Base-by-base conservation (phyloP, 163 green algal genomes). In the Scenedesmus sp. region DNA sequence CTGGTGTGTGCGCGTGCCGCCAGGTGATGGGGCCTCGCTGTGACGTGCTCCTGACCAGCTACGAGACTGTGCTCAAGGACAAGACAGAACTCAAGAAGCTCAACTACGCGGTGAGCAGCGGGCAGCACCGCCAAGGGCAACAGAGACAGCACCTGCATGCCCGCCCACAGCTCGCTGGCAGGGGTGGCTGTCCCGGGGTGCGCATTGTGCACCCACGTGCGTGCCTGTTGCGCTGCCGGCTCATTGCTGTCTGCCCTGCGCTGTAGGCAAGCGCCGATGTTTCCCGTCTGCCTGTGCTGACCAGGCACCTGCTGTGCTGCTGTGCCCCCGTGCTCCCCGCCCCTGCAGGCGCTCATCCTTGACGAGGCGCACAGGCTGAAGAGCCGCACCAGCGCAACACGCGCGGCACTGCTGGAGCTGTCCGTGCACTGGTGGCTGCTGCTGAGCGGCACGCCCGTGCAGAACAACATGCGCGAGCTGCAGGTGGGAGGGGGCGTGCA, bases 391-490 rank as follows among this genome's bases (percentile, higher is more conserved):
- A 98, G 95, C 91, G 95, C 95, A 44, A 99, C 96, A 3, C 95
- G 96, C 40, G 51, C 53, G 0, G 94, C 94, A 0, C 93, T 99
- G 22, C 59, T 89, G 44, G 85, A 93, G 18, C 84, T 98, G 83
- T 15, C 90, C 18, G 93, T 96, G 42, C 78, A 93, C 9, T 99
- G 97, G 96, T 91, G 96, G 93, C 95, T 99, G 88, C 95, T 99
- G 92, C 95, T 99, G 43, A 99, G 97, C 24, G 98, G 97, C 46
- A 99, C 98, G 13, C 98, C 98, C 26, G 96, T 99, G 59, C 98
- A 99, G 94, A 99, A 99, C 95, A 98, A 98, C 94, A 96, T 97
- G 88, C 86, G 88, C 10, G 96, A 98, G 92, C 90, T 96, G 44
- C 94, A 89, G 88, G 82, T 70, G 46, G 5, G 30, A 26, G 22